These are phyloP conservation scores for Candida golubevii DNA, from an alignment of 805 yeast genomes.

Conservation along the genomic window DNA sequence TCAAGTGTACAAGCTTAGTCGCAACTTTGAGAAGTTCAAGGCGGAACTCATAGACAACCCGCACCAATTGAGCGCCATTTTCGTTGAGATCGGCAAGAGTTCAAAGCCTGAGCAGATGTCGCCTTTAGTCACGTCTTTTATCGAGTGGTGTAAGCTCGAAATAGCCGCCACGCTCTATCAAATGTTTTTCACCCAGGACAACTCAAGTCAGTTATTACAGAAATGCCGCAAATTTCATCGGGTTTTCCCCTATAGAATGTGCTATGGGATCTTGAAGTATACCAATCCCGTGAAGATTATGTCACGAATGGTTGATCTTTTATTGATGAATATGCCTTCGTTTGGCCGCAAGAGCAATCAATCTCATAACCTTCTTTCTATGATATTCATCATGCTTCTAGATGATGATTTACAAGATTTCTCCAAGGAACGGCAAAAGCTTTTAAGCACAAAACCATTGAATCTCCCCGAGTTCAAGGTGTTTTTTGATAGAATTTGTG, in stretches of 20 bases:
- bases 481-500: conserved; percentile 35
- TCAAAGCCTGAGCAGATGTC: conserved; percentile 53
- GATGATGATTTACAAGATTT: conserved; percentile 68
- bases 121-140: conserved; percentile 61
- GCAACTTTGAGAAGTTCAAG: conserved; percentile 58
- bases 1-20: conserved; percentile 50
- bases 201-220: conserved; percentile 67
- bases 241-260: conserved; percentile 73
- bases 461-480: conserved; percentile 27
- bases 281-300: conserved; percentile 87
- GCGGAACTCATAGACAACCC: conserved; percentile 45
- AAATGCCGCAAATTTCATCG: conserved; percentile 70
- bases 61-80: conserved; percentile 55
- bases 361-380: conserved; percentile 52
- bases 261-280: conserved; percentile 70
- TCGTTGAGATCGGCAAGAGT: conserved; percentile 61
- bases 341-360: conserved; percentile 18
- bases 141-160: conserved; percentile 81
- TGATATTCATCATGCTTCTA: conserved; percentile 65
- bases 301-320: conserved; percentile 72
- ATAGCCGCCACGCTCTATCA: conserved; percentile 82
- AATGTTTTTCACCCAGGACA: conserved; percentile 74
- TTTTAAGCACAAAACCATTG: conserved; percentile 39
- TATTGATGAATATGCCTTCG: conserved; percentile 50
- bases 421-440: conserved; percentile 45